Base-by-base conservation (phyloP, 768 basidiomycete species). In the Polyporus arcularius region DNA sequence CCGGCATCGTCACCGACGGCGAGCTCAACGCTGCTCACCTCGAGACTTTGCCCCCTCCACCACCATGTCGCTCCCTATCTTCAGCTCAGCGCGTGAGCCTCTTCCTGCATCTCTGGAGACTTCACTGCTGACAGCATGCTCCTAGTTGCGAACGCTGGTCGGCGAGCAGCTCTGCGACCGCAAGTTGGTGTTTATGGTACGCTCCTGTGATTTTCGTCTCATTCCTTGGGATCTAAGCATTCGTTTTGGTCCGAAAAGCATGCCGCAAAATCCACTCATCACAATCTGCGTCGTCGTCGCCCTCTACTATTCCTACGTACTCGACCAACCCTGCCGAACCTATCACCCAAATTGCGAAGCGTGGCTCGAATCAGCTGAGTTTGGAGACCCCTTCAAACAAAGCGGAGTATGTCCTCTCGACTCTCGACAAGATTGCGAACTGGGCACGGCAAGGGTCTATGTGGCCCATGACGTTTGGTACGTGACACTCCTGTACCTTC, bases 401-500 rank as follows among this genome's bases (percentile, higher is more conserved):
- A 14, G 43, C 57, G 94, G 97, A 99, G 77, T 98, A 98, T 82
- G 96, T 98, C 1, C 80, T 98, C 52, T 94, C 96, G 1, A 96
- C 95, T 0, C 77, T 97, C 56, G 97, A 99, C 80, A 98, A 98
- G 77, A 82, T 98, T 16, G 89, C 89, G 68, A 98, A 98, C 74
- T 98, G 97, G 97, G 96, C 90, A 9, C 80, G 96, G 55, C 96
- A 98, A 77, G 89, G 96, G 60, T 96, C 94, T 42, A 96, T 98
- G 87, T 98, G 97, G 97, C 97, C 97, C 10, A 98, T 98, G 96
- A 98, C 96, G 52, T 96, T 92, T 74, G 94, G 90, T 80, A 65
- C 52, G 76, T 67, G 28, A 60, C 35, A n/a, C 16, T 15, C 8
- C 7, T 28, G 40, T 9, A 28, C 10, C 16, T 51, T 32, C 40